These are phyloP conservation scores for Aspergillus versicolor DNA, from an alignment of 2,329 filamentous ascomycete genomes.

Conservation along the genomic window DNA sequence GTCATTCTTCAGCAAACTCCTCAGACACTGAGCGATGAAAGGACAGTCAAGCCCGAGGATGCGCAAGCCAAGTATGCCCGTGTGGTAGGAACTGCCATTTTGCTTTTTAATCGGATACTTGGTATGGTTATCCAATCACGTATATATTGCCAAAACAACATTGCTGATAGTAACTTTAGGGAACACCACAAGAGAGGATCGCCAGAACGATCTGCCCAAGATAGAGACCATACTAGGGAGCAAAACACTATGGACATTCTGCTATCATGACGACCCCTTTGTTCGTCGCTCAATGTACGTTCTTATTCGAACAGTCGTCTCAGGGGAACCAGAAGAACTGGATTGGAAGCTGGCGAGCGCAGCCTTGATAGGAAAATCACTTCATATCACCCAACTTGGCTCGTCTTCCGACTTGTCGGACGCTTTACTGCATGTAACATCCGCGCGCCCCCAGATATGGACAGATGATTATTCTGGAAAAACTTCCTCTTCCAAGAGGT, in stretches of 20 bases:
- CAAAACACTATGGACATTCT: slow-evolving; percentile 61
- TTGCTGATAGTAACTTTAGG: slow-evolving; percentile 27
- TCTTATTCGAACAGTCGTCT: slow-evolving; percentile 52
- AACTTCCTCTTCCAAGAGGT: slow-evolving; percentile 54
- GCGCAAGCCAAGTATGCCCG: slow-evolving; percentile 81
- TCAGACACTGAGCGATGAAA: slow-evolving; percentile 82
- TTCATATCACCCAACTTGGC: slow-evolving; percentile 70
- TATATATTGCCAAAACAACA: not conserved
- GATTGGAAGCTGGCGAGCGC: slow-evolving; percentile 68
- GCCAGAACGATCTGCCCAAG: slow-evolving; percentile 58
- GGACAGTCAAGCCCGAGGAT: slow-evolving; percentile 80
- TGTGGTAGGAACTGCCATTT: slow-evolving; percentile 64
- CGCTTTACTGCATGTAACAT: slow-evolving; percentile 66
- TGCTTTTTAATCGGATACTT: slow-evolving; percentile 56
- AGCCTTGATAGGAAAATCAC: slow-evolving; percentile 70
- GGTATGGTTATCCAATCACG: slow-evolving; percentile 26
- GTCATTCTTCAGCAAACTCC: slow-evolving; percentile 75
- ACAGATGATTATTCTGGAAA: slow-evolving; percentile 61
- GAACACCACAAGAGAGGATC: slow-evolving; percentile 46
- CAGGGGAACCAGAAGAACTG: slow-evolving; percentile 46
- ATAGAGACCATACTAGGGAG: slow-evolving; percentile 68
- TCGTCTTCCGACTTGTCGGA: slow-evolving; percentile 72
- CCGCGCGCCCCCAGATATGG: slow-evolving; percentile 69
- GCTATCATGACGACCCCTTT: slow-evolving; percentile 55
- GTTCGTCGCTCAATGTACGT: slow-evolving; percentile 60